Percentiles rank a stretch among this genome's conserved stretches.
These are phyloP conservation scores for Ogataea nakhonphanomensis DNA, from an alignment of 805 yeast genomes.

Conservation along the genomic window DNA sequence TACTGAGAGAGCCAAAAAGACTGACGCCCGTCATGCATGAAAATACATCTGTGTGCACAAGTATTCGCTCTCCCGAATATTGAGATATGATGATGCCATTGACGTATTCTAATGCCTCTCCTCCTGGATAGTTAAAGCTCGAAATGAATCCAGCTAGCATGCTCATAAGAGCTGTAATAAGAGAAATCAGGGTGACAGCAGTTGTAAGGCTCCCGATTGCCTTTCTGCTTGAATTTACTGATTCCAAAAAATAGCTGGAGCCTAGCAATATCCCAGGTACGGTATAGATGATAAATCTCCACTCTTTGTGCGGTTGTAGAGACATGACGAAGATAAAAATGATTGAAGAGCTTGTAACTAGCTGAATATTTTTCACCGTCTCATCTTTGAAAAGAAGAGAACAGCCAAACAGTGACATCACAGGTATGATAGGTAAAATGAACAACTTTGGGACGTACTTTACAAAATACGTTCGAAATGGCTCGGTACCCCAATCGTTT, in stretches of 20 bases:
- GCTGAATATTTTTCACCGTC: slow-evolving; percentile 30
- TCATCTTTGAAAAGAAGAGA: slow-evolving; percentile 1
- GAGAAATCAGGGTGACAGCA: slow-evolving; percentile 32
- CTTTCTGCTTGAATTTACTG: too few species aligned
- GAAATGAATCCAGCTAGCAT: slow-evolving; percentile 58
- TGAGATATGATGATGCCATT: slow-evolving; percentile 31
- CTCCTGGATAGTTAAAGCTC: slow-evolving; percentile 85
- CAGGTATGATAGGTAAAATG: slow-evolving; percentile 43
- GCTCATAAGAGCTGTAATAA: slow-evolving; percentile 29
- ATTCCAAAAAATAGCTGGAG: slow-evolving; percentile 45
- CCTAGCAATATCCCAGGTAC: slow-evolving; percentile 64
- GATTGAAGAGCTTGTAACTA: slow-evolving; percentile 49
- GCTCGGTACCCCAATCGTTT: slow-evolving; percentile 80
- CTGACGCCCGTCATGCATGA: slow-evolving; percentile 88
- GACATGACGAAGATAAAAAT: slow-evolving; percentile 65
- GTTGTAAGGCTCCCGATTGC: slow-evolving; percentile 23
- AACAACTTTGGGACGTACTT: slow-evolving; percentile 47
- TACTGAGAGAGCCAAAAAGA: slow-evolving; percentile 45
- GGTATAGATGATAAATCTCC: slow-evolving; percentile 82
- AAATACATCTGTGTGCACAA: slow-evolving; percentile 73
- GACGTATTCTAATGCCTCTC: slow-evolving; percentile 57
- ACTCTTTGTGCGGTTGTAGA: slow-evolving; percentile 87
- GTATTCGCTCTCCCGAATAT: slow-evolving; percentile 15
- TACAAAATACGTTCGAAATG: slow-evolving; percentile 63
- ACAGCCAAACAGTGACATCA: slow-evolving; percentile 35